A percentile compares a stretch with the other conserved stretches of the same genome.
Evolutionary conservation across 2,329 filamentous ascomycete species (phyloP).

Genomic region (Penicillium aurantiogriseum): DNA sequence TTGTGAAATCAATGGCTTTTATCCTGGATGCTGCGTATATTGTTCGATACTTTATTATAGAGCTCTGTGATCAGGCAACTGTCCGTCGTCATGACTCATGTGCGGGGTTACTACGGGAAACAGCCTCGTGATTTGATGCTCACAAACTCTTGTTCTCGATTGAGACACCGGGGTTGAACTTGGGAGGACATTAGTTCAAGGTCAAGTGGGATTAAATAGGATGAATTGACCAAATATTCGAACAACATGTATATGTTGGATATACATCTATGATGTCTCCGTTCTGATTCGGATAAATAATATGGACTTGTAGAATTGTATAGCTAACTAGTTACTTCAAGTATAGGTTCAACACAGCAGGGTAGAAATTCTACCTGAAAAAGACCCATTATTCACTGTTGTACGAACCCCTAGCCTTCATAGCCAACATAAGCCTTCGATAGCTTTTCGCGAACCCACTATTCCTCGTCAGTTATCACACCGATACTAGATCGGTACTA

Average conservation of each 20-base stretch:
- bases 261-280: background rate
- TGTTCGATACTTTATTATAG: background rate
- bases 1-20: constrained; percentile 6
- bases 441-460: constrained; percentile 20
- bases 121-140: background rate
- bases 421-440: constrained; percentile 17
- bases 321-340: background rate
- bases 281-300: background rate
- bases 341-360: background rate
- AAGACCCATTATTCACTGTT: background rate
- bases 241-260: background rate
- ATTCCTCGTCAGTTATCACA: background rate
- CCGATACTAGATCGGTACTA: background rate
- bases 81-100: background rate
- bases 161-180: background rate
- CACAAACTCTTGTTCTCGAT: background rate
- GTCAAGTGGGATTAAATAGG: background rate
- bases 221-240: background rate
- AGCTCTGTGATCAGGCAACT: background rate
- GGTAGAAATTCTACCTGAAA: background rate
- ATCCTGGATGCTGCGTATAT: background rate
- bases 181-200: background rate
- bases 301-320: background rate
- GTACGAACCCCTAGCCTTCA: constrained; percentile 7
- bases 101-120: constrained; percentile 2